Conservation (phyloP, 1,139 yeast genomes). For the Scheffersomyces lignicola region DNA sequence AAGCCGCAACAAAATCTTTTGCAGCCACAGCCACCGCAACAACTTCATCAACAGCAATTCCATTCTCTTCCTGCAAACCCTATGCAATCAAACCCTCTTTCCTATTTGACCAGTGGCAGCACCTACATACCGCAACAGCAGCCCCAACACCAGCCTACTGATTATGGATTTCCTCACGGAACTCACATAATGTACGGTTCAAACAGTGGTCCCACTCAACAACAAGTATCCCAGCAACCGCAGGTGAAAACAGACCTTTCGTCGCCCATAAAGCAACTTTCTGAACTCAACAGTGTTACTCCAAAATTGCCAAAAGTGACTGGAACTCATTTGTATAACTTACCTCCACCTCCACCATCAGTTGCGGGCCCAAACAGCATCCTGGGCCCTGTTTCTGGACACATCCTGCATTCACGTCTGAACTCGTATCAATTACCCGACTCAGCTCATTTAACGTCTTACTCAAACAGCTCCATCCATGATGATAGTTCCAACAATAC, state of each 20-base stretch:
- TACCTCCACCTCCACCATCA: conserved; percentile 38
- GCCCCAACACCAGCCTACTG: conserved; percentile 5
- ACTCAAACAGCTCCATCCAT: conserved; percentile 12
- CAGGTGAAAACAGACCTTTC: conserved; percentile 25
- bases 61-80: conserved; percentile 17
- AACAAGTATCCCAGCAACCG: conserved; percentile 28
- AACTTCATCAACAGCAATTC: conserved; percentile 14
- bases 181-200: conserved; percentile 11
- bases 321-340: conserved; percentile 27
- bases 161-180: conserved; percentile 1
- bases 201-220: conserved; percentile 9
- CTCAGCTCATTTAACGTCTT: conserved; percentile 12
- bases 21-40: conserved; percentile 7
- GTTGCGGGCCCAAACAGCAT: conserved; percentile 16
- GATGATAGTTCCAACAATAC: conserved; percentile 5
- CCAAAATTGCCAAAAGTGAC: conserved; percentile 40
- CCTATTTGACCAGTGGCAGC: conserved; percentile 18
- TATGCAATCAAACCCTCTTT: conserved; percentile 24
- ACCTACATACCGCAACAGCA: conserved; percentile 24
- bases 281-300: conserved; percentile 25
- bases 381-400: conserved; percentile 19
- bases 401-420: conserved; percentile 23
- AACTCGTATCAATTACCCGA: conserved; percentile 23
- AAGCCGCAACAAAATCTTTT: conserved; percentile 14
- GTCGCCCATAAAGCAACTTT: conserved; percentile 35